Evolutionary conservation across 2,329 filamentous ascomycete genomes (phyloP).

Genomic region (Esteya vermicola): DNA sequence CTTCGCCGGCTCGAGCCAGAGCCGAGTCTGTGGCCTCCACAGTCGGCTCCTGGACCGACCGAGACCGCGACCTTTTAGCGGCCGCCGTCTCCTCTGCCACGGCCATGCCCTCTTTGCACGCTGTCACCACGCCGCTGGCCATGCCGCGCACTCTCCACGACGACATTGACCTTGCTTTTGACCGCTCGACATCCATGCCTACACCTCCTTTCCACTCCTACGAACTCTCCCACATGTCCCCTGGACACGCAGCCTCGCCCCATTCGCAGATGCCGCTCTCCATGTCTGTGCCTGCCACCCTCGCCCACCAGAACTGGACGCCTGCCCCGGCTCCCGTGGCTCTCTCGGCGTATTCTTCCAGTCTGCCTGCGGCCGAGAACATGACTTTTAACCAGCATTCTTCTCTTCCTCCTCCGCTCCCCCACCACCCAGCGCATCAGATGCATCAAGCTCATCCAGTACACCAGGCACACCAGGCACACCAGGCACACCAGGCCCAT

Average conservation of each 20-base stretch:
- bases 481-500: no score
- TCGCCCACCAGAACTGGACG: slow-evolving; percentile 6
- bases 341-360: slow-evolving; percentile 7
- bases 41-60: slow-evolving; percentile 23
- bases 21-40: slow-evolving; percentile 26
- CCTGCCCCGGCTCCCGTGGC: not conserved
- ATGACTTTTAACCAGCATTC: no score
- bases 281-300: slow-evolving; percentile 5
- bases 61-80: slow-evolving; percentile 20
- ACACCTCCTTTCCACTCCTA: slow-evolving; percentile 23
- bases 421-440: no score
- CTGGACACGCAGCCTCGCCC: slow-evolving; percentile 1
- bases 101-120: slow-evolving; percentile 1
- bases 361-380: slow-evolving; percentile 6
- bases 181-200: slow-evolving; percentile 29
- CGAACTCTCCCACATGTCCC: slow-evolving; percentile 28
- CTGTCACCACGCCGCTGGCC: slow-evolving; percentile 9
- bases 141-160: slow-evolving; percentile 18
- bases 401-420: no score
- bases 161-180: slow-evolving; percentile 21
- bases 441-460: no score
- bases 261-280: slow-evolving; percentile 4
- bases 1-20: slow-evolving; percentile 16
- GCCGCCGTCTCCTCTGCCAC: slow-evolving; percentile 2
- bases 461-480: no score